Conservation (phyloP, 352 stramenopile species). For the Globisporangium solare region DNA sequence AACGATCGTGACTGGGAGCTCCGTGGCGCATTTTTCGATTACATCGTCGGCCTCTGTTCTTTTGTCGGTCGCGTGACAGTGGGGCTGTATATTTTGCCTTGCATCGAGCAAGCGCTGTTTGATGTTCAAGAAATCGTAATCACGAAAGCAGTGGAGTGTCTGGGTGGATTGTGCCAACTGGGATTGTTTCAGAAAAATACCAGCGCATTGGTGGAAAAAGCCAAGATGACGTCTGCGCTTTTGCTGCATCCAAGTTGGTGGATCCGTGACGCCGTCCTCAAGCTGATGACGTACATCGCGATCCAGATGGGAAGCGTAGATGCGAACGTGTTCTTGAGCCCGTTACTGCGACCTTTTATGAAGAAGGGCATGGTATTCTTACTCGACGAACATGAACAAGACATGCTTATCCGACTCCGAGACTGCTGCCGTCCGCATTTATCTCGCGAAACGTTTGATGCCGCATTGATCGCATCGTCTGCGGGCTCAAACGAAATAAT, state of each 20-base stretch:
- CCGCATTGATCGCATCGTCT: constrained; percentile 61
- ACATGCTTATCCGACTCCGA: constrained; percentile 49
- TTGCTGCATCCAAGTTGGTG: constrained; percentile 87
- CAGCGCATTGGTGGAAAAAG: constrained; percentile 80
- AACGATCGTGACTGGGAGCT: constrained; percentile 95
- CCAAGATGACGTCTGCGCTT: constrained; percentile 76
- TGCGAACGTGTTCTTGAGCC: constrained; percentile 89
- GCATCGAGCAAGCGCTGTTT: constrained; percentile 95
- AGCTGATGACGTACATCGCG: constrained; percentile 84
- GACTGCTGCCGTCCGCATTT: constrained; percentile 67
- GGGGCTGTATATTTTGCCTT: constrained; percentile 96
- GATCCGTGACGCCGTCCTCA: constrained; percentile 80
- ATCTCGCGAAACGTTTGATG: constrained; percentile 83
- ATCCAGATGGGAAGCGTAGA: constrained; percentile 88
- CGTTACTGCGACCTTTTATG: constrained; percentile 87
- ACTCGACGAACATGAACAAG: constrained; percentile 46
- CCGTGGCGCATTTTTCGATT: constrained; percentile 87
- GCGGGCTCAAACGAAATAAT: constrained; percentile 46
- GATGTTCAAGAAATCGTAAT: constrained; percentile 97
- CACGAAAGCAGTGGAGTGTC: constrained; percentile 88
- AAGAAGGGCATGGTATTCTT: constrained; percentile 79
- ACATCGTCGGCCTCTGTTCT: constrained; percentile 92
- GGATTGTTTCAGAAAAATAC: constrained; percentile 89
- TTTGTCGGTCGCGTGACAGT: constrained; percentile 92
- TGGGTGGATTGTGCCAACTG: constrained; percentile 89